Evolutionary conservation across 352 stramenopile genomes (phyloP), one percentile per base, ranked within the genome.

Genomic region (Pythium chondricola): DNA sequence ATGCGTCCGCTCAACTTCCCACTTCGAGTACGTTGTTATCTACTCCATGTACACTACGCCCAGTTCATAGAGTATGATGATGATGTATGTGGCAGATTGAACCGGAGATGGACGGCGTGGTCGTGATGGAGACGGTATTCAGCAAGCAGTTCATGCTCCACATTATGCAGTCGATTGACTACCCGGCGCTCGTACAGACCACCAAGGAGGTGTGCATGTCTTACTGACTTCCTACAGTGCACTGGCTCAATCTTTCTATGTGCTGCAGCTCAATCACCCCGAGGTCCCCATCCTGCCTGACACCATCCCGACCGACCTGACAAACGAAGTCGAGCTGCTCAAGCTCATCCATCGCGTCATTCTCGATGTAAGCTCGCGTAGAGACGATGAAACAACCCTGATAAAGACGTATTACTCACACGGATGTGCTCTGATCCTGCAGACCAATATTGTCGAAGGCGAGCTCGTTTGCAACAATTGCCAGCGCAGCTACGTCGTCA

Each of bases 101-200:
- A 26, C 74, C 78, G 2, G 69, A 78, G 53, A 88, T 86, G 70
- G 82, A 90, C 38, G 78, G 79, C 48, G 69, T 93, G 8, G 82
- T 88, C 16, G 75, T 93, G 27, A 58, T 76, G 6, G 65, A 90
- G 65, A 93, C 79, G 35, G 61, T 88, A 24, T 93, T 79, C 65
- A 85, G 70, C 56, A 91, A 93, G 65, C 61, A 55, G 31, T 93
- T 93, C 54, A 88, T 90, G 73, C 57, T 89, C 43, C 78, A 93
- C 61, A 88, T 93, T 53, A 81, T 93, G 67, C 74, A 84, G 56
- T 85, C 79, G 56, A 93, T 93, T 47, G 82, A 93, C 69, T 93
- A 89, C 65, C 45, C 53, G 33, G 82, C 74, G 43, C 59, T 93
- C n/a, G 68, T 63, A 35, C 56, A 86, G 48, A 90, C 82, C 20